Conservation (phyloP, 768 basidiomycete genomes). For the Neoboletus subvelutipes region DNA sequence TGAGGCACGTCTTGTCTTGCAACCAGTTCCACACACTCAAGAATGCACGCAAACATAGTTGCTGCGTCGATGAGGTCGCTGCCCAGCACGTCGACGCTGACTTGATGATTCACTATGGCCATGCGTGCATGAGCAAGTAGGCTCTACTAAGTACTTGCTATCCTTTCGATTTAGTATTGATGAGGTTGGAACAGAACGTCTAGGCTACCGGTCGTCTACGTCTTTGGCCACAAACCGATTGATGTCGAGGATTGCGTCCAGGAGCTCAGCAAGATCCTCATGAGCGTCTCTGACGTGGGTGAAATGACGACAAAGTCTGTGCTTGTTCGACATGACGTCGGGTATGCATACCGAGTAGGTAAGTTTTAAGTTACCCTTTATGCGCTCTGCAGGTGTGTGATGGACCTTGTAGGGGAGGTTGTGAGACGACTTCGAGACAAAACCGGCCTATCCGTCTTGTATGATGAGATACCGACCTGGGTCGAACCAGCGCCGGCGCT, state of each 20-base stretch:
- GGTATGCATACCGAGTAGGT: conserved; percentile 70
- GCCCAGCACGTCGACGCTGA: conserved; percentile 94
- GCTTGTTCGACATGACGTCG: conserved; percentile 74
- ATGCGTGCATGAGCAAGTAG: conserved; percentile 92
- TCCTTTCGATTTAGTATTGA: background rate
- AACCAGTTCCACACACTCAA: conserved; percentile 2
- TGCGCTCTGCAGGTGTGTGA: background rate
- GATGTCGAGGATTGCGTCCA: conserved; percentile 53
- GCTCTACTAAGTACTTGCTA: conserved; percentile 35
- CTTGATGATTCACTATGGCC: conserved; percentile 90
- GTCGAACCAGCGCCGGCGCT: conserved; percentile 14
- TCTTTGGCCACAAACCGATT: conserved; percentile 76
- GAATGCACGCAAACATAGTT: conserved; percentile 40
- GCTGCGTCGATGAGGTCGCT: conserved; percentile 95
- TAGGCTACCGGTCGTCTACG: conserved; percentile 84
- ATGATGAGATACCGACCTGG: conserved; percentile 35
- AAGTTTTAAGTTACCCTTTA: background rate
- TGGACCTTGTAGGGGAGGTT: conserved; percentile 16
- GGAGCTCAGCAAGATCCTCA: conserved; percentile 39
- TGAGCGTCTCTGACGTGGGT: conserved; percentile 3
- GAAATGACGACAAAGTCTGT: conserved; percentile 32
- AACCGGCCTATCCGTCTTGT: conserved; percentile 34
- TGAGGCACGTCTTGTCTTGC: conserved; percentile 26
- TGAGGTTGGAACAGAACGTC: conserved; percentile 58
- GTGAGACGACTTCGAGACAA: conserved; percentile 21